Base-by-base conservation (phyloP, 192 early-diverging fungal genomes). In the Coemansia pectinata region DNA sequence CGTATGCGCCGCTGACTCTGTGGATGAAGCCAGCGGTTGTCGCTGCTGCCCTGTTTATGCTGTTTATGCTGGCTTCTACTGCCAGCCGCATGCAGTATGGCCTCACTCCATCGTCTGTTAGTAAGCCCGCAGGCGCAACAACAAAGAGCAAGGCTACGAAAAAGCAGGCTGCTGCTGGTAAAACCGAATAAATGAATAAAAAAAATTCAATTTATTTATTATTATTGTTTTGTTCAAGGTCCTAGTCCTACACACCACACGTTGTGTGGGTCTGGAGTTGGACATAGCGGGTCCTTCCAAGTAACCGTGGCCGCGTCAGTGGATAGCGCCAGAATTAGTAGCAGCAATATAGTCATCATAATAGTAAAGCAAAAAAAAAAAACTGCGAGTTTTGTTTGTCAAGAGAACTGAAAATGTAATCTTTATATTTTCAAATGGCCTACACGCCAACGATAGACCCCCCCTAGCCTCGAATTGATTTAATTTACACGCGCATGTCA, bases 1-100 rank as follows among this genome's bases (percentile, higher is more conserved):
- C 73, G 31, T 87, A 84, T 64, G 59, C 82, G 17, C 21, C 41
- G 15, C 1, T 62, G 10, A 67, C 83, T 29, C 77, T 88, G 27
- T 72, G 90, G 61, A 83, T 83, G 65, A 94, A 94, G 72, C 92
- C 92, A 12, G 40, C 87, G 38, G 86, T 77, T 8, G 76, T 88
- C 17, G 86, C 85, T 6, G 41, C 55, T 1, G 73, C 77, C 36
- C 41, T 93, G 41, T 78, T 91, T 59, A 63, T 27, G 1, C 15
- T 89, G 62, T 91, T 91, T 86, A 74, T 73, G 10, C 41, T 87
- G 53, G 86, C 86, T 11, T 89, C 88, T 12, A 12, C 76, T 25
- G 64, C 86, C 27, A 86, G 85, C 19, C 87, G 87, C 62, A 45
- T 92, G 58, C 76, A 88, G 38, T 83, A 89, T 38, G 86, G 74